Evolutionary conservation across 169 alveolate species (phyloP).

Genomic region (Plasmodium sp.): DNA sequence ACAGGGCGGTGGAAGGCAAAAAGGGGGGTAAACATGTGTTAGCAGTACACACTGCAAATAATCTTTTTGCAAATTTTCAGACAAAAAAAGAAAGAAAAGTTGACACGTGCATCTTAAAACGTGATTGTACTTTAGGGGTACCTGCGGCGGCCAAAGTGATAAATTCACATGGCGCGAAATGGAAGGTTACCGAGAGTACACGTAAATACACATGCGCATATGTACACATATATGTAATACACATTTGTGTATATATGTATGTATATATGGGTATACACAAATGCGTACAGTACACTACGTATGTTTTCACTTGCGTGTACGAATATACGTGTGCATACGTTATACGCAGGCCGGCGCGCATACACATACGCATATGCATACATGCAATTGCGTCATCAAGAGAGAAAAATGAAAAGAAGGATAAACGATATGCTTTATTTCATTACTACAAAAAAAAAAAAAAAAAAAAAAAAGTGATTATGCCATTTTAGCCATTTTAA

Average conservation of each 20-base stretch:
- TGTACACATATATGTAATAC: background rate
- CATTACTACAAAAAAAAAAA: background rate
- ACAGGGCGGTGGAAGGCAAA: background rate
- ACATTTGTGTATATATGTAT: background rate
- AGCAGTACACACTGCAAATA: background rate
- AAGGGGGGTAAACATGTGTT: background rate
- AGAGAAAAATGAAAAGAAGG: background rate
- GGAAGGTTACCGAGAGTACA: background rate
- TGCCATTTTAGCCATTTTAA: constrained; percentile 1
- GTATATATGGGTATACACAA: background rate
- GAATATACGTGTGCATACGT: background rate
- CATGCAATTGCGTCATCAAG: background rate
- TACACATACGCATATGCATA: background rate
- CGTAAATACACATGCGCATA: background rate
- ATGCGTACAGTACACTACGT: background rate
- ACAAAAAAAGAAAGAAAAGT: background rate
- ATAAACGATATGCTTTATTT: background rate
- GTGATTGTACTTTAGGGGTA: background rate
- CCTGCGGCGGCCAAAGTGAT: background rate
- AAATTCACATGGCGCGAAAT: background rate
- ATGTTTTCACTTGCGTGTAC: background rate
- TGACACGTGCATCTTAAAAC: background rate
- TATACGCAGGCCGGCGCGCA: background rate
- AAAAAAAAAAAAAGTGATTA: background rate
- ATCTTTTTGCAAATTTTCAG: background rate